A percentile compares a stretch with the other conserved stretches of the same genome.
These are phyloP conservation scores for Mycena polygramma DNA, from an alignment of 768 basidiomycete species.

Conservation along the genomic window DNA sequence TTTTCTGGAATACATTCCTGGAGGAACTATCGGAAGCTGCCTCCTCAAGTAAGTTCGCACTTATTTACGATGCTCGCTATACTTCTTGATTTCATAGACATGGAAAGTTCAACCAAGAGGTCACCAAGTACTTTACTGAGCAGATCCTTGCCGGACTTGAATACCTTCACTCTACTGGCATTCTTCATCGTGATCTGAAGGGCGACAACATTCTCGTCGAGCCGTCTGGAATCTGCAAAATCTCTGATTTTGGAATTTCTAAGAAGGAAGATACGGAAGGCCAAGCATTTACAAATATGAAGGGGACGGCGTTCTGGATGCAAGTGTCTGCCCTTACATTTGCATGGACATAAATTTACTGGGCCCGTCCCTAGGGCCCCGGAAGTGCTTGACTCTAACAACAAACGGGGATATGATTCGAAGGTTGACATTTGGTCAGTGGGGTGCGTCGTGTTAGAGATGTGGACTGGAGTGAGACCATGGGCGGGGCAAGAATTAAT, in stretches of 20 bases:
- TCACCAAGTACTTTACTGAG: conserved; percentile 85
- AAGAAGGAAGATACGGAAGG: conserved; percentile 85
- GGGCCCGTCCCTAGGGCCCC: conserved; percentile 76
- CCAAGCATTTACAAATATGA: conserved; percentile 82
- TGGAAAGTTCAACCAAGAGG: conserved; percentile 86
- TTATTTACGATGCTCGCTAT: no score
- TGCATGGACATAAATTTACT: not conserved
- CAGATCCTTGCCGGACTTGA: conserved; percentile 91
- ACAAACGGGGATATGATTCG: conserved; percentile 85
- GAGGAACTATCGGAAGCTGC: conserved; percentile 89
- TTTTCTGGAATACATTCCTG: conserved; percentile 96
- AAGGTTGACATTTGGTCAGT: conserved; percentile 95
- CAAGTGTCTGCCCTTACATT: not conserved
- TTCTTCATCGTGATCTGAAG: conserved; percentile 93
- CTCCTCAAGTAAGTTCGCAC: conserved; percentile 59
- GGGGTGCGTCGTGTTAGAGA: conserved; percentile 93
- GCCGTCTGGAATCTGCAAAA: conserved; percentile 88
- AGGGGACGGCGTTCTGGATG: conserved; percentile 95
- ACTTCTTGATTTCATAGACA: conserved; percentile 46
- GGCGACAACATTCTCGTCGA: conserved; percentile 96
- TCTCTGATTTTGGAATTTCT: conserved; percentile 97
- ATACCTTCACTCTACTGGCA: conserved; percentile 88
- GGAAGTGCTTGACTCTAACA: conserved; percentile 78
- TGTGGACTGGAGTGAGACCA: conserved; percentile 94
- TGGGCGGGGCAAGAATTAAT: conserved; percentile 82